Conservation (phyloP, 371 early-diverging fungal species). For the Rhizopus delemar region DNA sequence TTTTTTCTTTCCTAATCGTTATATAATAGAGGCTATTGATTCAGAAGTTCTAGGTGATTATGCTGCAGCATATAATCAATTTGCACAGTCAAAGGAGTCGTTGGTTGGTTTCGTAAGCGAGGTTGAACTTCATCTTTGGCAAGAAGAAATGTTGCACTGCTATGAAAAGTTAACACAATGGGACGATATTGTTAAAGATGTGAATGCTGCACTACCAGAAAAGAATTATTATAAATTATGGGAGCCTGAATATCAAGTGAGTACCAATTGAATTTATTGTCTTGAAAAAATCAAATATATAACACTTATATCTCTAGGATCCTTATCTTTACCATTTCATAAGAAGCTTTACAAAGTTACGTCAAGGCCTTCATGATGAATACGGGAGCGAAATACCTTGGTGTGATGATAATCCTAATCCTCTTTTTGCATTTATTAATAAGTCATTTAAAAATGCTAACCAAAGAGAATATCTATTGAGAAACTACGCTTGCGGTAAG, state of each 20-base stretch:
- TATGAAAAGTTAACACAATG: constrained; percentile 66
- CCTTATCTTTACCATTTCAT: constrained; percentile 59
- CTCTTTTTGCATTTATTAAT: constrained; percentile 52
- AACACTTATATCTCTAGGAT: constrained; percentile 20
- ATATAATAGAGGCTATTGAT: constrained; percentile 51
- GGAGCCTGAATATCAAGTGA: constrained; percentile 49
- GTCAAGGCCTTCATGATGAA: constrained; percentile 42
- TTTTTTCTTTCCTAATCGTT: not conserved
- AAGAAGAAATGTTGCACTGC: constrained; percentile 61
- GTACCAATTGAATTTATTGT: not conserved
- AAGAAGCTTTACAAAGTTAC: constrained; percentile 54
- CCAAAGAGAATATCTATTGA: constrained; percentile 38
- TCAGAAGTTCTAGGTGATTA: constrained; percentile 63
- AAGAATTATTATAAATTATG: constrained; percentile 48
- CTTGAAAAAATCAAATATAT: not conserved
- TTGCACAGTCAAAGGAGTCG: constrained; percentile 43
- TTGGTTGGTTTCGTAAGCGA: not conserved
- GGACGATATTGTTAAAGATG: constrained; percentile 54
- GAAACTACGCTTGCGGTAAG: constrained; percentile 56
- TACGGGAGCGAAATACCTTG: constrained; percentile 42
- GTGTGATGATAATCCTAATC: constrained; percentile 54
- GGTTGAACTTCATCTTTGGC: constrained; percentile 54
- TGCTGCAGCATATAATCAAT: constrained; percentile 53
- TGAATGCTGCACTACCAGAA: constrained; percentile 42
- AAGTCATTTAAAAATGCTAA: constrained; percentile 45